These are phyloP conservation scores for Fomitopsis pinicola DNA, from an alignment of 1,284 basidiomycete genomes.

Conservation along the genomic window DNA sequence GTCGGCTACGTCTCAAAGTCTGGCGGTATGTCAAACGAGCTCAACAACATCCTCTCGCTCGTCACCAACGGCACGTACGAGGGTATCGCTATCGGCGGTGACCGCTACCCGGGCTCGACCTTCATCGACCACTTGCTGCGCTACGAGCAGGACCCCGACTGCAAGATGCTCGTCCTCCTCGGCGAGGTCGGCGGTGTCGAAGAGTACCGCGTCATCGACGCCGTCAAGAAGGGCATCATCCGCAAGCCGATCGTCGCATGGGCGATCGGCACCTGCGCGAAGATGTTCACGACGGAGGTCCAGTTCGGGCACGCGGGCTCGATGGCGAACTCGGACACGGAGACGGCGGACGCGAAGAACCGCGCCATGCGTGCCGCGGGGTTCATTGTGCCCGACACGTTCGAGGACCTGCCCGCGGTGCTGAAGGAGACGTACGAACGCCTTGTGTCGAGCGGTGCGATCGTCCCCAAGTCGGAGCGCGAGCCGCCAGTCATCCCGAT, in stretches of 20 bases:
- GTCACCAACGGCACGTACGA: conserved; percentile 99
- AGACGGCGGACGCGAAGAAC: conserved; percentile 99
- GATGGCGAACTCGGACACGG: conserved; percentile 96
- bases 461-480: conserved; percentile 75
- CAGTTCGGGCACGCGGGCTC: conserved; percentile 99
- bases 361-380: conserved; percentile 91
- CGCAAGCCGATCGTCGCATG: conserved; percentile 99
- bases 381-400: conserved; percentile 96
- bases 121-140: conserved; percentile 99
- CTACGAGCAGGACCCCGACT: conserved; percentile 95
- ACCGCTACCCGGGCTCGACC: conserved; percentile 97
- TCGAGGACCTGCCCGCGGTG: conserved; percentile 90
- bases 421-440: conserved; percentile 84
- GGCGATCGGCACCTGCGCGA: conserved; percentile 99
- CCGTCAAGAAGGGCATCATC: conserved; percentile 91
- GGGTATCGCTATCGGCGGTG: conserved; percentile 99
- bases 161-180: conserved; percentile 98
- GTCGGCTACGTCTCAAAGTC: conserved; percentile 99
- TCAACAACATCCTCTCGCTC: conserved; percentile 99
- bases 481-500: conserved; percentile 96
- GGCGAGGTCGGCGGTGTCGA: conserved; percentile 99
- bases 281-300: conserved; percentile 99
- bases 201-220: conserved; percentile 98
- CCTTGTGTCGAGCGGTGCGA: conserved; percentile 70
- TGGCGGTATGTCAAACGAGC: conserved; percentile 99